phyloP scores from a whole-genome alignment of 2,329 filamentous ascomycete genomes.

The Hypomyces rosellus region DNA sequence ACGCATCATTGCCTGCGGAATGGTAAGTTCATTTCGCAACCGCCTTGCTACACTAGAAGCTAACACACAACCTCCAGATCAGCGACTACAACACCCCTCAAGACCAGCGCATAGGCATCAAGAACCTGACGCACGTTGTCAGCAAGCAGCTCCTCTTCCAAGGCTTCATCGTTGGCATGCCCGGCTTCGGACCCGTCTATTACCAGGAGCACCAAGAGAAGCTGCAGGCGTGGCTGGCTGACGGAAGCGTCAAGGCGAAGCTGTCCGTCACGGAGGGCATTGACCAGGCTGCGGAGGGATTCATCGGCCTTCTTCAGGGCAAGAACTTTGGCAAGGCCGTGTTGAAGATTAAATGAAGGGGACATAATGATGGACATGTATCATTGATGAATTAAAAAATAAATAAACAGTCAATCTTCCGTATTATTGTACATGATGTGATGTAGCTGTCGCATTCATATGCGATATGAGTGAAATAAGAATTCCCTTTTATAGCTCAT shows the following conservation, averaged over 20 bases:
- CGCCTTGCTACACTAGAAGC: rapidly evolving
- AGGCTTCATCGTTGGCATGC: slow-evolving; percentile 68
- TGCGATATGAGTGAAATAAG: too few relatives aligned
- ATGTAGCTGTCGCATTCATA: too few relatives aligned
- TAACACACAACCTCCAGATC: slow-evolving; percentile 36
- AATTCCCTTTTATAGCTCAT: too few relatives aligned
- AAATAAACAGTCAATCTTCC: too few relatives aligned
- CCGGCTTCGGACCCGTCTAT: slow-evolving; percentile 61
- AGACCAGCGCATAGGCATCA: slow-evolving; percentile 56
- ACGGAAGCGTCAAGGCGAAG: slow-evolving; percentile 68
- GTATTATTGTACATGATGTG: too few relatives aligned
- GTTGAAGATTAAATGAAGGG: neutral
- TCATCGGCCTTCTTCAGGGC: slow-evolving; percentile 12
- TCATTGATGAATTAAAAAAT: too few relatives aligned
- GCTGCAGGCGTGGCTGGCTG: slow-evolving; percentile 67
- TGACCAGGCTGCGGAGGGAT: slow-evolving; percentile 45
- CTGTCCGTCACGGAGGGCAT: slow-evolving; percentile 66
- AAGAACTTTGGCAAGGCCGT: neutral
- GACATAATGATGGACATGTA: too few relatives aligned
- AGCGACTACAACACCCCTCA: slow-evolving; percentile 62
- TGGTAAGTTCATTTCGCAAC: slow-evolving; percentile 37
- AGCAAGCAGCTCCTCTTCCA: slow-evolving; percentile 62
- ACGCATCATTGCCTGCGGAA: slow-evolving; percentile 57
- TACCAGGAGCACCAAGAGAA: slow-evolving; percentile 66
- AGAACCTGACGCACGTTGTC: slow-evolving; percentile 60